These are phyloP conservation scores for Naematelia encephala DNA, from an alignment of 768 basidiomycete genomes.

Conservation along the genomic window DNA sequence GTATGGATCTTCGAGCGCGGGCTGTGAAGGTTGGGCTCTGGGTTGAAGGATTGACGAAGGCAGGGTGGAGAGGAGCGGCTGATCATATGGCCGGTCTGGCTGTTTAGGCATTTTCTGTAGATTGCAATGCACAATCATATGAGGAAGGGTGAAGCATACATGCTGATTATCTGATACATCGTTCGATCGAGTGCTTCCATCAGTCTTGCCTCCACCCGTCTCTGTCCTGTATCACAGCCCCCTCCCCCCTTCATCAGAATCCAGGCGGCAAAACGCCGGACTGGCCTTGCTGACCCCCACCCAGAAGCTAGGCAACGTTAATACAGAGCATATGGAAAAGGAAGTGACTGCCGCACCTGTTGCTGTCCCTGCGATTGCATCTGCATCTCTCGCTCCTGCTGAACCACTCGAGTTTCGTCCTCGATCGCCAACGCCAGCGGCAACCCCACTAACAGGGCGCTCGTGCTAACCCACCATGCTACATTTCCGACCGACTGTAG, in stretches of 20 bases:
- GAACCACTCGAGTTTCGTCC: constrained; percentile 90
- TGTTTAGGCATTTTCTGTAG: constrained; percentile 3
- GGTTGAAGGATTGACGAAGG: constrained; percentile 38
- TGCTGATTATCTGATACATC: not conserved
- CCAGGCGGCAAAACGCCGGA: constrained; percentile 73
- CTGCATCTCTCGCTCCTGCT: constrained; percentile 89
- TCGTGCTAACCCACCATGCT: constrained; percentile 93
- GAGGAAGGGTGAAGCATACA: not conserved
- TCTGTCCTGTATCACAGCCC: not conserved
- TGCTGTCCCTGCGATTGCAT: constrained; percentile 91
- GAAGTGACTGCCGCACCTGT: constrained; percentile 59
- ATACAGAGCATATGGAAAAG: not conserved
- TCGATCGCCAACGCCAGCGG: constrained; percentile 90
- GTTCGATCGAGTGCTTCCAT: too few species aligned
- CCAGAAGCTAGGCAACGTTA: constrained; percentile 62
- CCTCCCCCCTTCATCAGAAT: constrained; percentile 55
- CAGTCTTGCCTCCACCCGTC: not conserved
- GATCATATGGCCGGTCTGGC: constrained; percentile 40
- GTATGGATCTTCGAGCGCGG: constrained; percentile 42
- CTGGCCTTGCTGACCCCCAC: constrained; percentile 26
- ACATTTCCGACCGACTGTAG: constrained; percentile 76
- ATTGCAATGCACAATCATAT: too few species aligned
- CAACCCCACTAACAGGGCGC: constrained; percentile 85
- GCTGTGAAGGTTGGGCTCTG: constrained; percentile 41
- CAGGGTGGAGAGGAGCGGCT: constrained; percentile 38